These are phyloP conservation scores for Saitozyma sp. DNA, from an alignment of 768 basidiomycete genomes.

Conservation along the genomic window DNA sequence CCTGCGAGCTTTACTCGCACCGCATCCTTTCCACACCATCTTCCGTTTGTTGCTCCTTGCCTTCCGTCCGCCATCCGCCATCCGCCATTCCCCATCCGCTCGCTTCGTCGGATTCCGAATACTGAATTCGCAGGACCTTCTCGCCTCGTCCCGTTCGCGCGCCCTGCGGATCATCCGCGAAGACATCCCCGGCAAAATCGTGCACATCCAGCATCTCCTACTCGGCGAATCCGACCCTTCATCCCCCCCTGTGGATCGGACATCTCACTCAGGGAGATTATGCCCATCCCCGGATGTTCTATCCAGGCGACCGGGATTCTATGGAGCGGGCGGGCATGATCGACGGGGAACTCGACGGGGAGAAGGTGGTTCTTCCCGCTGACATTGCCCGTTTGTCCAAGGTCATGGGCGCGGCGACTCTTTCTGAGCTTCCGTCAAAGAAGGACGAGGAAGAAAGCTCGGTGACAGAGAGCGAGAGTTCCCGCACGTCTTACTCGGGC, in stretches of 20 bases:
- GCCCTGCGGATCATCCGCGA: constrained; percentile 32
- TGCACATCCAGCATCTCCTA: constrained; percentile 24
- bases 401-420: constrained; percentile 1
- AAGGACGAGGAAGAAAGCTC: background rate
- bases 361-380: constrained; percentile 11
- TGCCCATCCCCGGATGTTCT: constrained; percentile 13
- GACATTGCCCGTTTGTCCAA: constrained; percentile 12
- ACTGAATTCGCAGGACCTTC: constrained; percentile 23
- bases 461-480: constrained; percentile 3
- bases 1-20: too few relatives aligned
- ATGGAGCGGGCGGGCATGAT: background rate
- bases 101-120: too few relatives aligned
- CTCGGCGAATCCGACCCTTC: constrained; percentile 26
- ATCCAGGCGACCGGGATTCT: constrained; percentile 18
- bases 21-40: too few relatives aligned
- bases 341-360: constrained; percentile 4
- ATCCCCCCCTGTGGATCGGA: constrained; percentile 21
- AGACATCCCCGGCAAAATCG: constrained; percentile 34
- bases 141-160: constrained; percentile 16
- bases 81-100: too few relatives aligned
- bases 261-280: constrained; percentile 16
- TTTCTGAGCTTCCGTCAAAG: background rate
- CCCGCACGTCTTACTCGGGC: background rate
- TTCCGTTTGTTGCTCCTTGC: too few relatives aligned
- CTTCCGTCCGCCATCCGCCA: too few relatives aligned